Evolutionary conservation across 768 basidiomycete genomes (phyloP).

Genomic region (Clavaria fumosa): DNA sequence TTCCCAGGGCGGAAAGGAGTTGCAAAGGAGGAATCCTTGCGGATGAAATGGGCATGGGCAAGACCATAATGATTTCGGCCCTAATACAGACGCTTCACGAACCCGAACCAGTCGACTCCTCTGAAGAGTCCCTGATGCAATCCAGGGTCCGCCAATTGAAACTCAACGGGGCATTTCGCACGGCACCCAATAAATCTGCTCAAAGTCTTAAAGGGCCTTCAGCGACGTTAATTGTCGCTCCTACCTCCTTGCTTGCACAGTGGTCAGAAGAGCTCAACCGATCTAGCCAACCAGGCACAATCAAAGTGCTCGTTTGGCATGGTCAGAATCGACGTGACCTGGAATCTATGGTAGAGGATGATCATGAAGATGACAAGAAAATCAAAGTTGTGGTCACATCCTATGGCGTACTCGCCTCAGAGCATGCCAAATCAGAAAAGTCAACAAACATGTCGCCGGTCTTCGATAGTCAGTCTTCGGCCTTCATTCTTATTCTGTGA

Average conservation of each 20-base stretch:
- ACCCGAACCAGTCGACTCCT: conserved; percentile 23
- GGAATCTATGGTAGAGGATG: conserved; percentile 38
- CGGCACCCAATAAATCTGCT: conserved; percentile 21
- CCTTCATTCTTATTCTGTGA: background rate
- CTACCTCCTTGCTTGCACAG: conserved; percentile 80
- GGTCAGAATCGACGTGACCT: conserved; percentile 74
- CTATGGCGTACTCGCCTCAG: conserved; percentile 83
- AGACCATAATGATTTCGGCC: conserved; percentile 86
- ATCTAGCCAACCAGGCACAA: conserved; percentile 55
- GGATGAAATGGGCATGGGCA: conserved; percentile 93
- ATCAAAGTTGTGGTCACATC: conserved; percentile 81
- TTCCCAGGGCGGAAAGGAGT: conserved; percentile 66
- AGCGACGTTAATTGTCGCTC: conserved; percentile 83
- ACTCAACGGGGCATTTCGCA: conserved; percentile 47
- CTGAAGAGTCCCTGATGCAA: conserved; percentile 13
- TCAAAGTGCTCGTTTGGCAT: conserved; percentile 70
- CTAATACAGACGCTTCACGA: conserved; percentile 69
- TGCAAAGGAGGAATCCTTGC: conserved; percentile 85
- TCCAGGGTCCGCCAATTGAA: conserved; percentile 40
- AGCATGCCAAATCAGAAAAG: conserved; percentile 60
- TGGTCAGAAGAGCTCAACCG: conserved; percentile 88
- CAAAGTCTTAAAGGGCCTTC: conserved; percentile 22
- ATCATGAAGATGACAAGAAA: conserved; percentile 31
- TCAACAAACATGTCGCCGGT: conserved; percentile 36
- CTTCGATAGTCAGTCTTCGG: conserved; percentile 44